Base-by-base conservation (phyloP, 306 rosid genomes). In the Acacia acuminata region DNA sequence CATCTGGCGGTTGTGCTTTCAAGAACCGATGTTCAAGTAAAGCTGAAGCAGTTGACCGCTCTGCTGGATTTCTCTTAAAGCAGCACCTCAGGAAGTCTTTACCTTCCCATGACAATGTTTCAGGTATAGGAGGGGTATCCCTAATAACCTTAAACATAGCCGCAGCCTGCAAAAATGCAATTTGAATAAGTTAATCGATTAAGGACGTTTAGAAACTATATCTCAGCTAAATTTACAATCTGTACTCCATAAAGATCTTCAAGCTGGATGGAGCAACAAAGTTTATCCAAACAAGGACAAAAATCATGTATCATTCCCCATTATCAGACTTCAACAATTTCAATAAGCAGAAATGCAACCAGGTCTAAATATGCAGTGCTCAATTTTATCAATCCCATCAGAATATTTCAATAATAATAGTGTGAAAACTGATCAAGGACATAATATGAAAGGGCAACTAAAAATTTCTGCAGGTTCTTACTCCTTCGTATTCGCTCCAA, bases 401-500 rank as follows among this genome's bases (percentile, higher is more conserved):
- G 45, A 60, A 65, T 40, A 24, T 42, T 47, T 60, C 22, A 24
- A 82, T 51, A 19, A 65, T 38, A 71, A 12, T n/a, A 44, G 69
- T 25, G 25, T 63, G 27, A 50, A 22, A 11, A 55, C 15, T 40
- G 69, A 20, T 81, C 20, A 24, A 72, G 43, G 6, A 45, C 38
- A 60, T 13, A 15, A 58, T 58, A 60, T 82, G 67, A 22, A 34
- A 24, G 79, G 42, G 65, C 25, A 75, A 53, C 80, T 4, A 36
- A 63, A 61, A 4, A n/a, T 53, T 53, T 42, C 11, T 30, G 60
- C 38, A 48, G 51, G 58, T 65, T 44, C 97, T 88, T 87, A 96
- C 99, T 86, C 98, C 98, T 89, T 96, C 99, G 60, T 88, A 96
- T 51, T 96, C 94, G 22, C 97, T 92, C 98, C 98, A 96, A 38